Conservation (phyloP, 805 yeast genomes). For the Teunomyces atbi region DNA sequence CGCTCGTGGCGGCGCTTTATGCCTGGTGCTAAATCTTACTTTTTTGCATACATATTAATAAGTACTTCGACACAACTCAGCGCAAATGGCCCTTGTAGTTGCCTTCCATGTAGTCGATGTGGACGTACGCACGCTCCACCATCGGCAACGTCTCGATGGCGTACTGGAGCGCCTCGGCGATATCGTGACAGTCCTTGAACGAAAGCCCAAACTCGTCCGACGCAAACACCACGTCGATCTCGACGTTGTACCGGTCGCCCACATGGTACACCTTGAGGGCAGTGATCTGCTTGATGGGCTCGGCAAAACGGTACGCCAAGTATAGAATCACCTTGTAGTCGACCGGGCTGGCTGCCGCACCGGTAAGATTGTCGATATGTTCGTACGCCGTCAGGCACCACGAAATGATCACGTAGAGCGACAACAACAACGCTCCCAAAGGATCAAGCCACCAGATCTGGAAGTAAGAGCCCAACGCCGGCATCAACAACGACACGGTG, state of each 20-base stretch:
- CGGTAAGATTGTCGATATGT: slow-evolving; percentile 73
- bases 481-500: slow-evolving; percentile 67
- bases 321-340: slow-evolving; percentile 69
- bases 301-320: slow-evolving; percentile 66
- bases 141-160: slow-evolving; percentile 74
- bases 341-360: slow-evolving; percentile 61
- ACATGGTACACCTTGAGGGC: slow-evolving; percentile 72
- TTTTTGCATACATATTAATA: not conserved
- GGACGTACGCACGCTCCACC: slow-evolving; percentile 82
- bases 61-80: slow-evolving; percentile 6
- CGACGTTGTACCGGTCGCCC: slow-evolving; percentile 75
- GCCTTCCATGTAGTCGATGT: slow-evolving; percentile 60
- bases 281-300: slow-evolving; percentile 60
- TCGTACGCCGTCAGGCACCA: slow-evolving; percentile 68
- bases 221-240: slow-evolving; percentile 64
- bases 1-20: not conserved
- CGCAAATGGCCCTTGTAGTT: slow-evolving; percentile 42
- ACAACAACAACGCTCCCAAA: slow-evolving; percentile 63
- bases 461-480: slow-evolving; percentile 53
- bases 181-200: slow-evolving; percentile 71
- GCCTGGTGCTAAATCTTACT: not conserved
- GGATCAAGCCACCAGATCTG: slow-evolving; percentile 73
- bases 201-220: slow-evolving; percentile 42
- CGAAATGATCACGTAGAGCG: slow-evolving; percentile 58
- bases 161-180: slow-evolving; percentile 79